Percentiles rank a stretch among this genome's conserved stretches.
Evolutionary conservation across 805 yeast species (phyloP).

Genomic region (Groenewaldozyma tartarivorans): DNA sequence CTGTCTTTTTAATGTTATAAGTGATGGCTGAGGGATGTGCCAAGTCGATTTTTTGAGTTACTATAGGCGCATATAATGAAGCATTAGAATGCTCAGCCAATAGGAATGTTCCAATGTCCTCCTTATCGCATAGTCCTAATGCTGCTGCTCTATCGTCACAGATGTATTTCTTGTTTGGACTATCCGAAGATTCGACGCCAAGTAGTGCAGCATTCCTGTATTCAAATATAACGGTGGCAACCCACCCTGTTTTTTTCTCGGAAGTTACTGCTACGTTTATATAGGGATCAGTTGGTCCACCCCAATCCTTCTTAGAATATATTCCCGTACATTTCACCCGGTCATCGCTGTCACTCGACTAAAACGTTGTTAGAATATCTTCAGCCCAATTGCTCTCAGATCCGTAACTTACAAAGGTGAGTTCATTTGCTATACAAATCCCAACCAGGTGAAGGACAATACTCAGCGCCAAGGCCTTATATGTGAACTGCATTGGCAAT

Average conservation of each 20-base stretch:
- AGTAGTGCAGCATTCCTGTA: constrained; percentile 63
- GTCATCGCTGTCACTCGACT: constrained; percentile 36
- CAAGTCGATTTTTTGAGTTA: constrained; percentile 44
- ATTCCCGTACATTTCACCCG: constrained; percentile 82
- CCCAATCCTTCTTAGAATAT: constrained; percentile 81
- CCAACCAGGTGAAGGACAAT: too few relatives aligned
- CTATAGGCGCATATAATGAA: constrained; percentile 42
- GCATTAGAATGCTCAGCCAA: constrained; percentile 35
- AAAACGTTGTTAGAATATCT: constrained; percentile 23
- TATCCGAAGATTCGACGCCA: constrained; percentile 41
- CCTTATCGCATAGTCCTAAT: constrained; percentile 43
- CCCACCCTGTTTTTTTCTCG: constrained; percentile 27
- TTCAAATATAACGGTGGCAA: constrained; percentile 73
- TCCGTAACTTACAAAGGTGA: constrained; percentile 1
- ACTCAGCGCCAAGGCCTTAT: too few relatives aligned
- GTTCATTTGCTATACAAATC: too few relatives aligned
- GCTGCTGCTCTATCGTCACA: constrained; percentile 67
- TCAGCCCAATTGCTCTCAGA: background rate
- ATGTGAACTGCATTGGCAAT: too few relatives aligned
- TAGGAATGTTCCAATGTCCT: constrained; percentile 55
- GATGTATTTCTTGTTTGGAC: constrained; percentile 41
- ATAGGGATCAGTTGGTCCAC: constrained; percentile 64
- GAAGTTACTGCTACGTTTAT: constrained; percentile 29
- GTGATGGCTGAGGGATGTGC: constrained; percentile 52
- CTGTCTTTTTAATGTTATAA: constrained; percentile 65